phyloP scores from a whole-genome alignment of 495 filamentous ascomycete genomes.

The Lepraria neglecta region DNA sequence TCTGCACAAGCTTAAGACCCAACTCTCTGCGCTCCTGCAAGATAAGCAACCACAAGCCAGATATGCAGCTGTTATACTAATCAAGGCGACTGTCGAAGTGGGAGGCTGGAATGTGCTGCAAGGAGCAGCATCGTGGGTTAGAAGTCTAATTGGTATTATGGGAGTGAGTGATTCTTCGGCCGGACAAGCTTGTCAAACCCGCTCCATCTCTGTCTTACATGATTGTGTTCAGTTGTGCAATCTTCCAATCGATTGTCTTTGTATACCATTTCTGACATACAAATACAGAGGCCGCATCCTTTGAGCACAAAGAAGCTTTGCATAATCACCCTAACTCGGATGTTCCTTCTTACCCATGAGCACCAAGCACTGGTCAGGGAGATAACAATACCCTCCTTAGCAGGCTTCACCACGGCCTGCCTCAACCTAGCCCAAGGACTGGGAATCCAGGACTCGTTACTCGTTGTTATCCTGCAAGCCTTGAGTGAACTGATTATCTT shows the following conservation, averaged over 20 bases:
- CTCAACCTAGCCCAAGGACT: conserved; percentile 49
- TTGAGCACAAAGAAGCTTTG: conserved; percentile 63
- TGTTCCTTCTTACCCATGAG: conserved; percentile 72
- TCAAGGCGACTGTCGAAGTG: conserved; percentile 73
- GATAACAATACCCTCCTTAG: conserved; percentile 76
- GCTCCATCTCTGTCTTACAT: not conserved
- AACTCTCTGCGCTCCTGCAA: conserved; percentile 66
- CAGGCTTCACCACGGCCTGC: conserved; percentile 64
- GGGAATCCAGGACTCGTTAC: conserved; percentile 33
- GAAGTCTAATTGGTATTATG: conserved; percentile 61
- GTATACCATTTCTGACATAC: not conserved
- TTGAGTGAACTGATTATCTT: conserved; percentile 64
- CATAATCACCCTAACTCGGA: conserved; percentile 69
- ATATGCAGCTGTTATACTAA: conserved; percentile 67
- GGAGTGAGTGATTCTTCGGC: conserved; percentile 47
- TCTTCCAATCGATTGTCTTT: not conserved
- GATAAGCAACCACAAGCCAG: conserved; percentile 64
- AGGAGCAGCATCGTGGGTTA: conserved; percentile 63
- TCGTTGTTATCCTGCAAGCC: conserved; percentile 57
- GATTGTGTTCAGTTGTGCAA: not conserved
- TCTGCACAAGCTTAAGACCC: conserved; percentile 72
- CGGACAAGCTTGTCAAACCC: not conserved
- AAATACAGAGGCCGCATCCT: conserved; percentile 61
- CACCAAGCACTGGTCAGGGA: conserved; percentile 79
- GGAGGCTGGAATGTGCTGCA: conserved; percentile 74